phyloP scores from a whole-genome alignment of 441 rosid genomes.

The Populus hybrid region DNA sequence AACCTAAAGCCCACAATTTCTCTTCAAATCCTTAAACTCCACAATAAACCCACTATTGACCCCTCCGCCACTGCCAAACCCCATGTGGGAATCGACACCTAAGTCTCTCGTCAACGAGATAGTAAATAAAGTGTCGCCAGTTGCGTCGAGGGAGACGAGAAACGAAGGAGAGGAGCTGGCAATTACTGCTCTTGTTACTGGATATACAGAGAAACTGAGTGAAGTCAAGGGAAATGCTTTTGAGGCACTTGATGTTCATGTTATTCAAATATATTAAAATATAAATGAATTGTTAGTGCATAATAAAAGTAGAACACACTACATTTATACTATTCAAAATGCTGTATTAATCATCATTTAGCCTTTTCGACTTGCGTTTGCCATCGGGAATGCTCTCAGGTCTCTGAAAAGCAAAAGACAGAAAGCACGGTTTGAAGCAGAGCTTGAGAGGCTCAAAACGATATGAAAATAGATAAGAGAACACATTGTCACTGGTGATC shows the following conservation, averaged over 20 bases:
- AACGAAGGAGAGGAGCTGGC: slow-evolving; percentile 58
- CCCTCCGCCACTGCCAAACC: not conserved
- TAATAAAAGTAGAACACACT: too few relatives aligned
- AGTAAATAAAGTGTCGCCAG: slow-evolving; percentile 36
- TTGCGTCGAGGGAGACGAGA: slow-evolving; percentile 35
- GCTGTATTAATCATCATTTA: too few relatives aligned
- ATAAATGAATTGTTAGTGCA: too few relatives aligned
- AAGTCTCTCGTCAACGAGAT: slow-evolving; percentile 42
- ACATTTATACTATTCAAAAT: too few relatives aligned
- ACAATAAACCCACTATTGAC: not conserved
- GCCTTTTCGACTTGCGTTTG: not conserved
- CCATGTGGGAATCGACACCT: slow-evolving; percentile 37
- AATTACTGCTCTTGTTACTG: slow-evolving; percentile 61
- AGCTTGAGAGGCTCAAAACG: too few relatives aligned
- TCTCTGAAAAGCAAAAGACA: too few relatives aligned
- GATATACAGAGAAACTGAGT: slow-evolving; percentile 36
- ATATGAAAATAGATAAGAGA: too few relatives aligned
- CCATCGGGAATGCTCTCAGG: not conserved
- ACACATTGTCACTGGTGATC: too few relatives aligned
- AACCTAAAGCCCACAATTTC: slow-evolving; percentile 44
- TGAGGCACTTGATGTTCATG: slow-evolving; percentile 43
- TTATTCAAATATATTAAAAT: slow-evolving; percentile 1
- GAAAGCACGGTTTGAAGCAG: not conserved
- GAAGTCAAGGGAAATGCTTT: slow-evolving; percentile 24
- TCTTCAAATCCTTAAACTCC: slow-evolving; percentile 29